Percentiles rank a stretch among this genome's conserved stretches.
These are phyloP conservation scores for Cunninghamia lanceolata DNA, from an alignment of 75 land plant genomes.

Conservation along the genomic window DNA sequence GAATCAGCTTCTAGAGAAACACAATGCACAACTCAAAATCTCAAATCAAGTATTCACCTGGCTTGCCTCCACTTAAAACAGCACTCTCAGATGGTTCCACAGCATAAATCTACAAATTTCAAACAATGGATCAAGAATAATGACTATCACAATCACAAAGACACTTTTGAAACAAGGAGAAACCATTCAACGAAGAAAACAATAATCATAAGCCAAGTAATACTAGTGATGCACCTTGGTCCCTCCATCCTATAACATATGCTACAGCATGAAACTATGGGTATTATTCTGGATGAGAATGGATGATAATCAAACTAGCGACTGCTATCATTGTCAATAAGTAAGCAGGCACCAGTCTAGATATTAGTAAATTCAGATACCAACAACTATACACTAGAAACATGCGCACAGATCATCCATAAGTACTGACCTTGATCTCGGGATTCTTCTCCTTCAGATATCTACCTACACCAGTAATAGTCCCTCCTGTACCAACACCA, in stretches of 20 bases:
- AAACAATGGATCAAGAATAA: neutral
- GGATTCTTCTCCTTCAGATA: slow-evolving; percentile 66
- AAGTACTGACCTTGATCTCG: too few relatives aligned
- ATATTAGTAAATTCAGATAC: too few relatives aligned
- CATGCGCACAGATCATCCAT: too few relatives aligned
- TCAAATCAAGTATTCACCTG: slow-evolving; percentile 15
- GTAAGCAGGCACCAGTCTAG: neutral
- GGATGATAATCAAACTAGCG: neutral
- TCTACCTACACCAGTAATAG: slow-evolving; percentile 62
- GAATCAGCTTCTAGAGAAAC: neutral
- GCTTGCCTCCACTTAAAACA: slow-evolving; percentile 37
- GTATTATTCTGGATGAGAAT: neutral
- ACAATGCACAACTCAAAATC: neutral
- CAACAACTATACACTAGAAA: too few relatives aligned
- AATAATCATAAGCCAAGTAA: neutral
- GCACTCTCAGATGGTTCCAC: slow-evolving; percentile 39
- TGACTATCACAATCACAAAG: neutral
- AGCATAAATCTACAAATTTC: slow-evolving; percentile 22
- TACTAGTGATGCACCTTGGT: neutral
- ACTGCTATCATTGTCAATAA: neutral
- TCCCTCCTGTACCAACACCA: slow-evolving; percentile 81
- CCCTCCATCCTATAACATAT: neutral
- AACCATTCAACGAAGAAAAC: neutral
- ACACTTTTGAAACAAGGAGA: neutral
- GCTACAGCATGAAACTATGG: neutral